These are phyloP conservation scores for Quercus gilva DNA, from an alignment of 306 rosid species.

Conservation along the genomic window DNA sequence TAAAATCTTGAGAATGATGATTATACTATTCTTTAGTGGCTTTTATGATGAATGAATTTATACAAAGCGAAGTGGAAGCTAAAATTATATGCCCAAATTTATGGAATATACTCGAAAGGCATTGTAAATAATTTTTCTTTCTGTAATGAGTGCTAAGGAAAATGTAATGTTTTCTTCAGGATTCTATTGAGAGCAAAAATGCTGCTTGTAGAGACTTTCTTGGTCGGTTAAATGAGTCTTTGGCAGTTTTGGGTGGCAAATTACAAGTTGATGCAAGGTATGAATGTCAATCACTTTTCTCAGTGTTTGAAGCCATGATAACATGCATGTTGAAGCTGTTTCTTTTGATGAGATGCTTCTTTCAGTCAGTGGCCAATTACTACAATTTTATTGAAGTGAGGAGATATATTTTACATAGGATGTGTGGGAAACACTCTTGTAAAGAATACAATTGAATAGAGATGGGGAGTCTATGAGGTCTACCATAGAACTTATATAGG, in stretches of 20 bases:
- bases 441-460: too few relatives aligned
- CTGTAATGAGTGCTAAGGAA: conserved; percentile 2
- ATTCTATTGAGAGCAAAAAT: conserved; percentile 74
- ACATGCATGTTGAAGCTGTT: not conserved
- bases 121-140: conserved; percentile 2
- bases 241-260: conserved; percentile 80
- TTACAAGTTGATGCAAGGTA: conserved; percentile 85
- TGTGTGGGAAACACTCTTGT: too few relatives aligned
- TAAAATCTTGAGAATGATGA: conserved; percentile 10
- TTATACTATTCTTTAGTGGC: not conserved
- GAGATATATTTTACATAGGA: too few relatives aligned
- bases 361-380: not conserved
- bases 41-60: conserved; percentile 9
- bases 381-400: too few relatives aligned
- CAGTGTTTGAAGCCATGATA: not conserved
- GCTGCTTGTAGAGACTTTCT: conserved; percentile 59
- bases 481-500: too few relatives aligned
- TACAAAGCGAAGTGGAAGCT: conserved; percentile 14
- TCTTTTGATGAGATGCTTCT: not conserved
- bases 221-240: conserved; percentile 67
- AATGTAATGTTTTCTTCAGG: conserved; percentile 49
- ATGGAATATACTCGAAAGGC: not conserved
- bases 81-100: conserved; percentile 4
- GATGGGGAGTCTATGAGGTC: too few relatives aligned
- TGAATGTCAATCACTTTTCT: conserved; percentile 12